Percentiles rank a stretch among this genome's conserved stretches.
phyloP scores from a whole-genome alignment of 345 rosid species.

The Salix brachista region DNA sequence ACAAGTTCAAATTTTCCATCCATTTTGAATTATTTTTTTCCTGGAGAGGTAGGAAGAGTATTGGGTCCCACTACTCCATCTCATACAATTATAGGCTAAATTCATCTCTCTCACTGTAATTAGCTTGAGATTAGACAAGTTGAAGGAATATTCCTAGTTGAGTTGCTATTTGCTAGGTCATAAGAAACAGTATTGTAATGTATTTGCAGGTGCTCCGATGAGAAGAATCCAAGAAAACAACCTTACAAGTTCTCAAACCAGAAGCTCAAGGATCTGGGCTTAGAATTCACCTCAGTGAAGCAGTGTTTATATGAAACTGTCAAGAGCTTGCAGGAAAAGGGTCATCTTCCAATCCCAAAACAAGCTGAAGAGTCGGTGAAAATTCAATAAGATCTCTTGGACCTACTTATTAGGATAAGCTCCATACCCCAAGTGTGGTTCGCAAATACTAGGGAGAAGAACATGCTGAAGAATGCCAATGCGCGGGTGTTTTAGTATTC shows the following conservation, averaged over 20 bases:
- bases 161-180: no score
- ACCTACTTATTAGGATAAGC: neutral
- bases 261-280: conserved; percentile 70
- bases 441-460: neutral
- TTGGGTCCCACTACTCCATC: neutral
- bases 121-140: no score
- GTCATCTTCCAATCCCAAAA: conserved; percentile 63
- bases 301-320: conserved; percentile 86
- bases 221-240: conserved; percentile 70
- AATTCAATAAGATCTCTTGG: conserved; percentile 5
- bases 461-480: neutral
- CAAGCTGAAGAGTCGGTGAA: conserved; percentile 29
- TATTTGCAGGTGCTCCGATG: conserved; percentile 76
- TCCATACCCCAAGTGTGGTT: neutral
- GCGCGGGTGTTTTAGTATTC: neutral
- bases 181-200: neutral
- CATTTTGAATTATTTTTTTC: neutral
- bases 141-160: no score
- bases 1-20: no score
- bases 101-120: neutral
- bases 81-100: neutral
- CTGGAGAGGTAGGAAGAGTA: neutral
- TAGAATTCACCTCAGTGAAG: conserved; percentile 77
- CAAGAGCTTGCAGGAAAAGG: conserved; percentile 82
- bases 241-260: conserved; percentile 76